Conservation (phyloP, 192 early-diverging fungal genomes). For the Coemansia asiatica region DNA sequence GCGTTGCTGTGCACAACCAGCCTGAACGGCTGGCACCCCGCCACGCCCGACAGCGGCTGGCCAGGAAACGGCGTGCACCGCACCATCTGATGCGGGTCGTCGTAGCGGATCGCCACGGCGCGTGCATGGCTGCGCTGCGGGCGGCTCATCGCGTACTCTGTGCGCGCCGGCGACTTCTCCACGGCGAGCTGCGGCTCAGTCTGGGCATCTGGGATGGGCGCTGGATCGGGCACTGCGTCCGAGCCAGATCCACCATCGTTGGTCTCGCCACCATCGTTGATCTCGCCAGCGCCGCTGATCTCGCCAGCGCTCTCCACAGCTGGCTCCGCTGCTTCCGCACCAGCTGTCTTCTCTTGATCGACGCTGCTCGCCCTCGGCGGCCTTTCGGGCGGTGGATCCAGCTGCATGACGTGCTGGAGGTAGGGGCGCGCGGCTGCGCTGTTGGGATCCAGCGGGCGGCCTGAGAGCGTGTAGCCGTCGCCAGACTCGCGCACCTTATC, state of each 20-base stretch:
- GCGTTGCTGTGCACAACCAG: slow-evolving; percentile 74
- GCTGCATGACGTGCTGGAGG: slow-evolving; percentile 57
- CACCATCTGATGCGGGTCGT: slow-evolving; percentile 79
- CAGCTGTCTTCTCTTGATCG: background rate
- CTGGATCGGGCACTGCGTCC: background rate
- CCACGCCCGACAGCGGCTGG: slow-evolving; percentile 59
- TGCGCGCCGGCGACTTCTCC: slow-evolving; percentile 34
- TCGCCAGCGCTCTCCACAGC: too few relatives aligned
- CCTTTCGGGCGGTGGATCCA: slow-evolving; percentile 30
- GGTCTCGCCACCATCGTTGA: background rate
- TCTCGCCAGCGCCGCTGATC: too few relatives aligned
- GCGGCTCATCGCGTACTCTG: slow-evolving; percentile 52
- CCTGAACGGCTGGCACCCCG: slow-evolving; percentile 79
- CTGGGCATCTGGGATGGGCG: too few relatives aligned
- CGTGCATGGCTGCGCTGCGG: slow-evolving; percentile 49
- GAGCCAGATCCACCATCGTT: background rate
- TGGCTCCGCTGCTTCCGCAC: background rate
- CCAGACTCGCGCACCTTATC: slow-evolving; percentile 71
- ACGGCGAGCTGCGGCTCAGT: background rate
- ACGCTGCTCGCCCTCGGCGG: slow-evolving; percentile 3
- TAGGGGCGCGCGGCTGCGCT: slow-evolving; percentile 84
- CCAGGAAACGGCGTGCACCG: slow-evolving; percentile 77
- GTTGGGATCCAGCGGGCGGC: slow-evolving; percentile 85
- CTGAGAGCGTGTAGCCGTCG: slow-evolving; percentile 78
- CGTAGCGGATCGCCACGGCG: slow-evolving; percentile 28